These are phyloP conservation scores for Ligustrum vulgare DNA, from an alignment of 257 asterid genomes.

Conservation along the genomic window DNA sequence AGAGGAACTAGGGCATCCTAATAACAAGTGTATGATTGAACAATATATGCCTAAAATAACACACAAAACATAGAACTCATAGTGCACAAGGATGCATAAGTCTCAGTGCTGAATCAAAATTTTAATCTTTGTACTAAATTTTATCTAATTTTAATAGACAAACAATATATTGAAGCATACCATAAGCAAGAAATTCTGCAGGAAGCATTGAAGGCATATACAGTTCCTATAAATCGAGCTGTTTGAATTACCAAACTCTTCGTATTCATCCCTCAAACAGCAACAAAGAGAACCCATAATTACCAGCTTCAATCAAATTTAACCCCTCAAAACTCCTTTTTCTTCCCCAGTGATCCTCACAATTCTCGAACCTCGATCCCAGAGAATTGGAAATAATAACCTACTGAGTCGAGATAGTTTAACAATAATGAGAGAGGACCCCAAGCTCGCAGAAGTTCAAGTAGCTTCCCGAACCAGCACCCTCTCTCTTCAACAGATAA, in stretches of 20 bases:
- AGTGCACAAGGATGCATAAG: conserved; percentile 5
- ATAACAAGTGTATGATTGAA: neutral
- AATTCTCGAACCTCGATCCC: conserved; percentile 17
- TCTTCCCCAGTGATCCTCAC: conserved; percentile 25
- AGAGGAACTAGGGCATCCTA: neutral
- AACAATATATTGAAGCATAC: conserved; percentile 43
- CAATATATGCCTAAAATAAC: neutral
- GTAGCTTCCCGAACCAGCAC: conserved; percentile 48
- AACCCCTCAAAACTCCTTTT: conserved; percentile 18
- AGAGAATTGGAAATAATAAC: conserved; percentile 11
- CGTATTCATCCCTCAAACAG: conserved; percentile 48
- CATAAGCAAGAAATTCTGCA: conserved; percentile 61
- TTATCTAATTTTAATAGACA: conserved; percentile 4
- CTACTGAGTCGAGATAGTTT: neutral
- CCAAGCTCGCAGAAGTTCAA: conserved; percentile 45
- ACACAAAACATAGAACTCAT: neutral
- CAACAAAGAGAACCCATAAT: conserved; percentile 51
- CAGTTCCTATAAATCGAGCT: conserved; percentile 71
- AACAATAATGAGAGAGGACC: conserved; percentile 42
- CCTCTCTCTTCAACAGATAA: conserved; percentile 39
- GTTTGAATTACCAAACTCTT: conserved; percentile 63
- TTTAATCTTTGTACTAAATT: neutral
- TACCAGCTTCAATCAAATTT: conserved; percentile 2
- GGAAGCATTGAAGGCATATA: conserved; percentile 61
- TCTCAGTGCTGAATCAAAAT: neutral